These are phyloP conservation scores for Edaphochlamys debaryana DNA, from an alignment of 139 green algal genomes.

Conservation along the genomic window DNA sequence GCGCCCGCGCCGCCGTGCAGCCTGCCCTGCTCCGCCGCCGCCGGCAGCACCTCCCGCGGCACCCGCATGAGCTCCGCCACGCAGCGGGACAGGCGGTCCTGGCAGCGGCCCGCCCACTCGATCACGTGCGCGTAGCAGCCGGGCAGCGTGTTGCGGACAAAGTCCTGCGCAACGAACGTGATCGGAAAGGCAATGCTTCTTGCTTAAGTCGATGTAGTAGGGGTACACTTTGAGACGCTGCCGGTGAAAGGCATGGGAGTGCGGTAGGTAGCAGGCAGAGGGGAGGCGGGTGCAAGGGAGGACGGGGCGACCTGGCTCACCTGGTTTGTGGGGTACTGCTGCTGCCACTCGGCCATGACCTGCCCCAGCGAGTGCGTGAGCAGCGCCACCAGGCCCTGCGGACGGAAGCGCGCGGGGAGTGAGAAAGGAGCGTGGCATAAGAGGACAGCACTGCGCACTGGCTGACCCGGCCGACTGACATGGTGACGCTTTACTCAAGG, in stretches of 20 bases:
- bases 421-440: too few species aligned
- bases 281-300: too few species aligned
- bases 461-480: too few species aligned
- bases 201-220: too few species aligned
- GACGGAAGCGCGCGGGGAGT: background rate
- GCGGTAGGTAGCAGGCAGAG: too few species aligned
- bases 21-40: constrained; percentile 7
- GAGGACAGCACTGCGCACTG: too few species aligned
- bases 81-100: constrained; percentile 11
- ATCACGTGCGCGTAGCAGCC: background rate
- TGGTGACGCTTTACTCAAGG: too few species aligned
- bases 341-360: constrained; percentile 6
- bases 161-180: constrained; percentile 19
- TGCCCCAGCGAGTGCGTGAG: background rate
- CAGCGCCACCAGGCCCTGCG: constrained; percentile 11
- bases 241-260: too few species aligned
- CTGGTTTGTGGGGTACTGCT: constrained; percentile 1
- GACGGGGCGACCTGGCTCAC: too few species aligned
- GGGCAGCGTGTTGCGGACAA: constrained; percentile 25
- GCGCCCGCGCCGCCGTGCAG: background rate
- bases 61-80: constrained; percentile 9
- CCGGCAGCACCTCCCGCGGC: constrained; percentile 17
- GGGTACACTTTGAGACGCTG: too few species aligned
- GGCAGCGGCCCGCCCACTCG: background rate
- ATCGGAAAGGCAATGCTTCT: too few species aligned